phyloP scores from a whole-genome alignment of 495 filamentous ascomycete genomes.

The Apodospora peruviana region DNA sequence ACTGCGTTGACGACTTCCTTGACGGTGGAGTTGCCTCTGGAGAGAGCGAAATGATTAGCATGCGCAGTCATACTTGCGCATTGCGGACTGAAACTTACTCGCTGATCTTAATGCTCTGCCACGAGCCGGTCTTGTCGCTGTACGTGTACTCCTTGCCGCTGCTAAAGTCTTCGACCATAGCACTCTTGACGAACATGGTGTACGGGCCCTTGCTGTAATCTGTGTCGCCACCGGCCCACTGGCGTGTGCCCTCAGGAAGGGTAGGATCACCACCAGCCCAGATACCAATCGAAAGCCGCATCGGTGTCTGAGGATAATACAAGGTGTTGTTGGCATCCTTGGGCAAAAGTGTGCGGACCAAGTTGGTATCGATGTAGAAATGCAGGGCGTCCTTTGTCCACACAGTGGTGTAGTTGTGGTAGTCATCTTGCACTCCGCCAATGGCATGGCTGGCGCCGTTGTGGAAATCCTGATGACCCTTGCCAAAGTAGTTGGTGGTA shows the following conservation, averaged over 20 bases:
- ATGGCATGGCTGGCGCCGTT: conserved; percentile 56
- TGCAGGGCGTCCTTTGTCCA: conserved; percentile 70
- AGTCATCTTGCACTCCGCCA: conserved; percentile 36
- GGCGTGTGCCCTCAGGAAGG: conserved; percentile 45
- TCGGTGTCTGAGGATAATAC: conserved; percentile 78
- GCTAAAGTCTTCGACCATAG: conserved; percentile 61
- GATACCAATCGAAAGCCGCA: conserved; percentile 75
- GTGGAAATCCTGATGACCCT: conserved; percentile 50
- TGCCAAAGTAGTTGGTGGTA: conserved; percentile 84
- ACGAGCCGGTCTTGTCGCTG: conserved; percentile 58
- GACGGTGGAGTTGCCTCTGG: conserved; percentile 60
- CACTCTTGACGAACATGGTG: conserved; percentile 68
- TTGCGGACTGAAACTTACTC: conserved; percentile 51
- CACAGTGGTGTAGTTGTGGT: conserved; percentile 78
- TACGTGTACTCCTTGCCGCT: conserved; percentile 64
- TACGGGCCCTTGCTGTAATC: conserved; percentile 67
- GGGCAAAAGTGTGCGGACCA: conserved; percentile 62
- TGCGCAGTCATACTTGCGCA: neutral
- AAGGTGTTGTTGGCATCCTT: conserved; percentile 57
- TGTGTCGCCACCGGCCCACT: conserved; percentile 78
- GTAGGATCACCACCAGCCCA: conserved; percentile 81
- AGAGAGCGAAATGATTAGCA: conserved; percentile 7
- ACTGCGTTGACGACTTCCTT: conserved; percentile 34
- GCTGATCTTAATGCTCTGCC: conserved; percentile 65
- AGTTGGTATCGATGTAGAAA: conserved; percentile 66